Conservation (phyloP, 75 land plant genomes). For the Selaginella tamariscina region DNA sequence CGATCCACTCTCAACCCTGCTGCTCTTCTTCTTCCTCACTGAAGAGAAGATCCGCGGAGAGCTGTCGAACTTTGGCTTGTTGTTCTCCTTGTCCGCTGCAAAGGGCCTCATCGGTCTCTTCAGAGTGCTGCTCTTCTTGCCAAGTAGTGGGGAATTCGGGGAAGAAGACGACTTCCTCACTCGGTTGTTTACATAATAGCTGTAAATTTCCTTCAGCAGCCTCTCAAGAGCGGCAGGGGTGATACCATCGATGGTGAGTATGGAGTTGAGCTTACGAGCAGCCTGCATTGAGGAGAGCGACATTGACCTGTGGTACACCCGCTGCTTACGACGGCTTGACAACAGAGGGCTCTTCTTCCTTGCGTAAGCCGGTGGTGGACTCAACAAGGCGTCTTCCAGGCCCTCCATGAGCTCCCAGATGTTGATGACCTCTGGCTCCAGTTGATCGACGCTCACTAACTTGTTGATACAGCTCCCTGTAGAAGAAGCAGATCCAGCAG, state of each 20-base stretch:
- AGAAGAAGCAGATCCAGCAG: background rate
- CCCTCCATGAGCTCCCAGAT: slow-evolving; percentile 1
- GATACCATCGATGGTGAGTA: slow-evolving; percentile 4
- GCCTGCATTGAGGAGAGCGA: background rate
- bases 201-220: slow-evolving; percentile 10
- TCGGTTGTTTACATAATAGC: background rate
- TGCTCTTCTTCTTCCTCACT: no score
- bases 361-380: background rate
- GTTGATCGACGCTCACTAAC: background rate
- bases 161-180: background rate
- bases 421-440: background rate
- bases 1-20: no score
- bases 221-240: background rate
- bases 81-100: background rate
- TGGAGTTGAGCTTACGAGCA: background rate
- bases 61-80: background rate
- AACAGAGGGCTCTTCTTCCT: background rate
- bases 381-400: background rate
- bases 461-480: background rate
- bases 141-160: background rate
- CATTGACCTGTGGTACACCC: background rate
- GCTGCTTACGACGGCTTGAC: background rate
- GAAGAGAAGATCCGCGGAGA: background rate
- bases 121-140: background rate
- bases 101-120: background rate